A percentile compares a stretch with the other conserved stretches of the same genome.
Evolutionary conservation across 2,329 filamentous ascomycete genomes (phyloP).

Genomic region (Cercospora zeae-maydis): DNA sequence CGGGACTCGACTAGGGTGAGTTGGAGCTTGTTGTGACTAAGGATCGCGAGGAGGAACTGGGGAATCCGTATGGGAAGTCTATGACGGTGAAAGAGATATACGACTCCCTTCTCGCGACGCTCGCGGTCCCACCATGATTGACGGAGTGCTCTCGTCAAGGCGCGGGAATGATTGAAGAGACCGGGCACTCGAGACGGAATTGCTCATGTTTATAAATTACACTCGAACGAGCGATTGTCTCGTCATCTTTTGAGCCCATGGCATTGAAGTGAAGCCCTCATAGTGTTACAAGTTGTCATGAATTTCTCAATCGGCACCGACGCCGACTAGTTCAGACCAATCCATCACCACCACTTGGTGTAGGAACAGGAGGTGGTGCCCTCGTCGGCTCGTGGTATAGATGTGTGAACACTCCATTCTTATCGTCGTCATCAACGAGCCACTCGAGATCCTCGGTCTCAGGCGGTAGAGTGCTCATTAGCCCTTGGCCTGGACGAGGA

Average conservation of each 20-base stretch:
- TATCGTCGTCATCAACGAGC: constrained; percentile 56
- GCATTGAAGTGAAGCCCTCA: background rate
- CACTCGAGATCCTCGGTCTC: constrained; percentile 60
- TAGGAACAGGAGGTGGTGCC: background rate
- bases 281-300: background rate
- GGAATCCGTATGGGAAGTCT: background rate
- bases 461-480: constrained; percentile 51
- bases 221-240: background rate
- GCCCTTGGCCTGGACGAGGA: constrained; percentile 59
- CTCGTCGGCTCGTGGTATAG: constrained; percentile 26
- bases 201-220: background rate
- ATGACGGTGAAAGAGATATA: background rate
- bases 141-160: background rate
- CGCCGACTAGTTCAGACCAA: background rate
- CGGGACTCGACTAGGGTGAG: constrained; percentile 1
- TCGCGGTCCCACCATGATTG: background rate
- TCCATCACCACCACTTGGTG: background rate
- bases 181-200: background rate
- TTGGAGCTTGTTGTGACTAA: constrained; percentile 13
- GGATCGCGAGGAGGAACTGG: background rate
- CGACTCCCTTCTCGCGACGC: background rate
- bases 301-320: background rate
- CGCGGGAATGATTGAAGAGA: background rate
- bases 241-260: background rate
- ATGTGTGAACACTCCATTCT: constrained; percentile 56